Percentiles rank a stretch among this genome's conserved stretches.
Evolutionary conservation across 345 rosid genomes (phyloP).

Genomic region (Rhizophora apiculata): DNA sequence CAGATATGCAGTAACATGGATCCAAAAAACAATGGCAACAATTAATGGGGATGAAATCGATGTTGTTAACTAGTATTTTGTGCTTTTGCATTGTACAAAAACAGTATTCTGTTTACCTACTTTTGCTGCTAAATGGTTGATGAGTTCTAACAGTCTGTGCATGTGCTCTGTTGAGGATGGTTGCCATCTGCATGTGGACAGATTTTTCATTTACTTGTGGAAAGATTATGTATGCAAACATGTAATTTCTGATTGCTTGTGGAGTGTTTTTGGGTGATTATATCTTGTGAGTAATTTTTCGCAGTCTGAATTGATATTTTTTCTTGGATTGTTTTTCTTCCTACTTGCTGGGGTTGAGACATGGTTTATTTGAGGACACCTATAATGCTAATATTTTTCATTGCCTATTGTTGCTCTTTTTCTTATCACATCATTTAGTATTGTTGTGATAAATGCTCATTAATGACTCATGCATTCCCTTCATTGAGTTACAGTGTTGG

Average conservation of each 20-base stretch:
- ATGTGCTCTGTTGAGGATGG: too few species aligned
- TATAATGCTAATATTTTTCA: neutral
- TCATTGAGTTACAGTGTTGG: constrained; percentile 1
- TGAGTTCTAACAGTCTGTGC: too few species aligned
- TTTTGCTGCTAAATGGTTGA: too few species aligned
- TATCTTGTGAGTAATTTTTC: neutral
- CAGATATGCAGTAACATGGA: neutral
- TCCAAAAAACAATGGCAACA: neutral
- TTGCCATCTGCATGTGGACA: too few species aligned
- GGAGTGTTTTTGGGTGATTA: neutral
- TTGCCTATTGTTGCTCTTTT: neutral
- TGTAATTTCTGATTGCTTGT: neutral
- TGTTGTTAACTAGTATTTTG: neutral
- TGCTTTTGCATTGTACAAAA: too few species aligned
- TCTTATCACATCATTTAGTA: neutral
- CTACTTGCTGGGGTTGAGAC: neutral
- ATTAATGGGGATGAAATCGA: neutral
- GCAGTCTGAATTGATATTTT: neutral
- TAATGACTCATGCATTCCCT: neutral
- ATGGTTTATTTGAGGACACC: neutral
- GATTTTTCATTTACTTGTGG: neutral
- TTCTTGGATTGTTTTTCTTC: too few species aligned
- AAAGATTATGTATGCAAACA: neutral
- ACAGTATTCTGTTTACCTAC: too few species aligned
- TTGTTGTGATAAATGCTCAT: neutral